Evolutionary conservation across 169 alveolate genomes (phyloP), one percentile per base, ranked within the genome.

Genomic region (Plasmodium coatneyi): DNA sequence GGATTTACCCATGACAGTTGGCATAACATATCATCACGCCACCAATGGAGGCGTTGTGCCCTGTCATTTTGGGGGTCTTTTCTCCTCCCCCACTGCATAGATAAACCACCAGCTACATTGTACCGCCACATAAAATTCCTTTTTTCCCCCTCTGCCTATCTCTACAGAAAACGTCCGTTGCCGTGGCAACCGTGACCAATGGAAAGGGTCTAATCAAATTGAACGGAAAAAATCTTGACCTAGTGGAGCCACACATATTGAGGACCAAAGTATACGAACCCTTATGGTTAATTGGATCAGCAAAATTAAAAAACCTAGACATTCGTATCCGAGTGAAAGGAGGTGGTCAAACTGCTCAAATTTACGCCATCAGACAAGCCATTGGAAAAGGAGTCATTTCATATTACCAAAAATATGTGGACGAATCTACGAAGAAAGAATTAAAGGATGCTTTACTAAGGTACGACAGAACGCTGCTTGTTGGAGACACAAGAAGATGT

Each of bases 401-500:
- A 49, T 99, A 96, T 97, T 96, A 98, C 97, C 99, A 99, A 95
- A 99, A 99, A 96, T 99, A 95, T 90, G 99, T 98, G 25, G 99
- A 98, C 89, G 99, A 98, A 96, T 98, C 98, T 41, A 96, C 99
- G 78, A 98, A 98, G 96, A 97, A 97, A 95, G 99, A 98, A 96
- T 95, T 98, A 76, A 97, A 96, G 94, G 99, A 99, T 96, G 96
- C 97, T 80, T 98, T 99, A 72, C 97, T 99, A 95, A 98, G 99
- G 96, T 99, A 98, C 97, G 99, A 99, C 96, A 98, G 99, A 95
- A 98, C 99, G 89, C 98, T 99, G 92, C 97, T 99, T 92, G 99
- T 99, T 79, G 99, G 99, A 81, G 99, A 99, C 95, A 99, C 99
- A 91, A 99, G 99, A 95, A 98, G 99, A 95, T 98, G 99, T 95